Base-by-base conservation (phyloP, 2,329 filamentous ascomycete species). In the Metarhizium humberi region DNA sequence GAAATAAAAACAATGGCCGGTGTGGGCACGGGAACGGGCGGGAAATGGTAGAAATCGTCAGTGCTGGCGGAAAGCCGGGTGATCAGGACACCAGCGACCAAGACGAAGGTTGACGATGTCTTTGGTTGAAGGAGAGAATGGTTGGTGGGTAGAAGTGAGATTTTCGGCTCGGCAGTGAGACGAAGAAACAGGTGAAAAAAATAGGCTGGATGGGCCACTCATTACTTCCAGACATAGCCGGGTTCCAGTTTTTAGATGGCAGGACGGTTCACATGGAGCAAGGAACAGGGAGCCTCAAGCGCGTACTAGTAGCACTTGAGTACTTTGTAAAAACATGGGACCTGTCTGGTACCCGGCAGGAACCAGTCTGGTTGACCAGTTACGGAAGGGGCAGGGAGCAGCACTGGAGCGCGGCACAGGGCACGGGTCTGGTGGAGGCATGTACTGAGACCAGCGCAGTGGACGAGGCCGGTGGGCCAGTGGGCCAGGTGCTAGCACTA, bases 101-200 rank as follows among this genome's bases (percentile, higher is more conserved):
- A 25, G 25, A 25, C 25, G 25, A 49, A 54, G 34, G 52, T 18
- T 38, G 52, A 56, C n/a, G 42, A 54, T 38, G 18, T 13, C 16
- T 50, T 34, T 42, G 40, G 25, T 36, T 13, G 13, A 40, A 38
- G 16, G 8, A 46, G 32, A 40, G 32, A 25, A 25, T 25, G 54
- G 47, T 56, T 51, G 36, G 52, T 51, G 25, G 40, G 32, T 32
- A 34, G 49, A 45, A 50, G 49, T 42, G 51, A 52, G 43, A 56
- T 42, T 54, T 51, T 49, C 45, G 52, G 49, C 16, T 16, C 42
- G 52, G 52, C 55, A 47, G 52, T 45, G 48, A 43, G 49, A 50
- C 42, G 48, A 52, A 54, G 38, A 50, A 46, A 30, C 45, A 48
- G 43, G 43, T 46, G 47, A 50, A 54, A 36, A 18, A 30, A 14